Conservation (phyloP, 2,329 filamentous ascomycete species). For the Fusarium pseudocircinatum region DNA sequence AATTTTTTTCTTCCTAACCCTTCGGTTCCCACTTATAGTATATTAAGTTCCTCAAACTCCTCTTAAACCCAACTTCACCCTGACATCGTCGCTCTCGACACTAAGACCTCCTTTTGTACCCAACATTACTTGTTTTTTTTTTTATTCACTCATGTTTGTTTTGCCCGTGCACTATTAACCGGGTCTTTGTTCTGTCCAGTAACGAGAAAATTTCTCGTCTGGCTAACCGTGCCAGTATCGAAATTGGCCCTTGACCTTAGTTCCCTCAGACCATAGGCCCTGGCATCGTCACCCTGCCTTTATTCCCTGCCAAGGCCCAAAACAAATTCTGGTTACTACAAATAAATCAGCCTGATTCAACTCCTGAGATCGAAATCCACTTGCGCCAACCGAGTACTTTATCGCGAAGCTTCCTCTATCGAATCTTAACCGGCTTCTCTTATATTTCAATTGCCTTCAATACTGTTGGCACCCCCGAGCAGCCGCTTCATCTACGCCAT, state of each 20-base stretch:
- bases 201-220: constrained; percentile 25
- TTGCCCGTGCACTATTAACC: constrained; percentile 8
- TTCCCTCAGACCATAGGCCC: constrained; percentile 29
- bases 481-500: constrained; percentile 8
- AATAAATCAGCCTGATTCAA: constrained; percentile 29
- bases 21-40: constrained; percentile 28
- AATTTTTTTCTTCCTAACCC: constrained; percentile 39
- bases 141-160: not conserved
- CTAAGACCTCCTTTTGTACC: constrained; percentile 17
- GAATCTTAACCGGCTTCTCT: not conserved
- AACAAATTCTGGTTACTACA: constrained; percentile 25
- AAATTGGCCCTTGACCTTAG: constrained; percentile 34
- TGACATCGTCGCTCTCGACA: constrained; percentile 30
- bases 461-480: constrained; percentile 3
- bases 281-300: constrained; percentile 22
- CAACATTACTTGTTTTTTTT: not conserved
- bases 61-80: constrained; percentile 34
- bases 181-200: constrained; percentile 10
- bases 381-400: constrained; percentile 3
- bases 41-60: constrained; percentile 30
- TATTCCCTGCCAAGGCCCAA: constrained; percentile 33
- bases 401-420: constrained; percentile 6
- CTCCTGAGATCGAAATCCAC: constrained; percentile 21
- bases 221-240: constrained; percentile 26
- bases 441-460: constrained; percentile 2